Evolutionary conservation across 2,329 filamentous ascomycete species (phyloP).

Genomic region (Chrysoporthe cubensis): DNA sequence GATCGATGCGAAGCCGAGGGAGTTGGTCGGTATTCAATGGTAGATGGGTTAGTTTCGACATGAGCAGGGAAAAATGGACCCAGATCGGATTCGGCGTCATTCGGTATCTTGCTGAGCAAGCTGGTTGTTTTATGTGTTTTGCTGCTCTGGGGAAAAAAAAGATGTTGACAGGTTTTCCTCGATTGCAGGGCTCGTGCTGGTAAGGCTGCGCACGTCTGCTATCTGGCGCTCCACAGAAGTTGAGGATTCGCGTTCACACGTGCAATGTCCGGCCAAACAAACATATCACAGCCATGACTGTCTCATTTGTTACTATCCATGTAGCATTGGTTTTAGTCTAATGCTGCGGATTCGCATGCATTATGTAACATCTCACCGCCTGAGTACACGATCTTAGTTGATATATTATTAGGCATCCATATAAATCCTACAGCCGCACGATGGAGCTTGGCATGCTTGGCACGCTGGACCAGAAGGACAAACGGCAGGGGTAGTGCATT

Average conservation of each 20-base stretch:
- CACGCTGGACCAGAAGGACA: no score
- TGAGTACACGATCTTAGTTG: background rate
- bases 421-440: background rate
- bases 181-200: background rate
- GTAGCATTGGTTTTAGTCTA: no score
- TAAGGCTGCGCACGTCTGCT: background rate
- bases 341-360: no score
- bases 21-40: constrained; percentile 3
- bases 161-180: background rate
- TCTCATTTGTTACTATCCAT: no score
- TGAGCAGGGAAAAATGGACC: background rate
- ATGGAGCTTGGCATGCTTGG: no score
- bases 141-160: background rate
- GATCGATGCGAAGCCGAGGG: background rate
- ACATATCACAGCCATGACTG: background rate
- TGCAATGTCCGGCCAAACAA: background rate
- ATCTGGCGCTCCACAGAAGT: background rate
- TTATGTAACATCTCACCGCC: no score
- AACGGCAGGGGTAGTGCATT: no score
- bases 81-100: background rate
- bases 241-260: background rate
- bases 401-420: background rate
- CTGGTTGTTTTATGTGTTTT: background rate
- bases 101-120: background rate
- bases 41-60: background rate